Evolutionary conservation across 352 stramenopile species (phyloP), one percentile per base, ranked within the genome.

Genomic region (Globisporangium cederbergense): DNA sequence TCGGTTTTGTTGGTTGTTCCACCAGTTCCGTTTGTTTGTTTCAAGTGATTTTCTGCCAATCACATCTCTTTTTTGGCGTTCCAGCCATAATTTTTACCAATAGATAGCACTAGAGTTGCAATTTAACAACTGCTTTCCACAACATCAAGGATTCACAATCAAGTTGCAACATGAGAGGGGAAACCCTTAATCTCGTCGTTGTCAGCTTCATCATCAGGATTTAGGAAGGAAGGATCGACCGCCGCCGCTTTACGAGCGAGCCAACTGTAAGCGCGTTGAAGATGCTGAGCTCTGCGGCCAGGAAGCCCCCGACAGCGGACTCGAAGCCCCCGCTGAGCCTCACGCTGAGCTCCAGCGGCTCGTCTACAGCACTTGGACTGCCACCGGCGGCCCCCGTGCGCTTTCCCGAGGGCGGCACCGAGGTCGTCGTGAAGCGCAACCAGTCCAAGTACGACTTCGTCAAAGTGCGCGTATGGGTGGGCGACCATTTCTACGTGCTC

Each of bases 361-460:
- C 52, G 52, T 58, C 52, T 30, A 20, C 43, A 4, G 25, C 42
- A 4, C 10, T 43, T 43, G 47, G 57, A 0, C 34, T 62, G 42
- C 42, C 51, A 14, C 58, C 64, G 0, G 34, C 66, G 10, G 68
- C 62, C 22, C 58, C 64, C 11, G 64, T 60, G 36, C 58, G 58
- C 32, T 65, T 66, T 52, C 50, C 64, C 2, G 64, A 66, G 32
- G 58, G 58, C 30, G 54, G 58, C 50, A 51, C 52, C 8, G 79
- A 89, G 61, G 75, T 83, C 8, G 82, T 75, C 36, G 79, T 85
- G 46, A 91, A 89, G 70, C 78, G 85, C 30, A 96, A 96, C 71
- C 85, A 96, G 72, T 94, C 84, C 40, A 96, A 96, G 68, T 96
- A 96, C 71, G 88, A 96, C 64, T 96, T 94, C 59, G 81, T 96